Percentiles rank a stretch among this genome's conserved stretches.
Conservation (phyloP, 2,329 filamentous ascomycete species). For the Talaromyces islandicus region DNA sequence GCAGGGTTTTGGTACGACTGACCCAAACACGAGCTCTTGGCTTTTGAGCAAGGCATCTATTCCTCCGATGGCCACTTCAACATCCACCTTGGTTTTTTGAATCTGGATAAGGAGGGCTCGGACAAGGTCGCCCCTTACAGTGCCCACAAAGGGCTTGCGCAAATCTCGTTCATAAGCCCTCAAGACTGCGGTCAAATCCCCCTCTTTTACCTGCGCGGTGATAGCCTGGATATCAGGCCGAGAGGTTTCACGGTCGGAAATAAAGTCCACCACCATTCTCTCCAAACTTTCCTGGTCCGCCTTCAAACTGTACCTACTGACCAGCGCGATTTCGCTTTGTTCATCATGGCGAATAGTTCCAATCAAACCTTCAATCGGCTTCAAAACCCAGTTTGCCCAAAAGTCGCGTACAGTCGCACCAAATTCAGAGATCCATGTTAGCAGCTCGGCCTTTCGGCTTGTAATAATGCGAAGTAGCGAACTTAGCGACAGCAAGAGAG, state of each 20-base stretch:
- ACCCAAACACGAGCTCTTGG: conserved; percentile 89
- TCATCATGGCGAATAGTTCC: conserved; percentile 90
- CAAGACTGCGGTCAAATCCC: conserved; percentile 86
- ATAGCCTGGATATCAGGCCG: conserved; percentile 69
- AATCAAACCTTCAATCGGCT: conserved; percentile 75
- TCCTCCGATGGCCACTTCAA: conserved; percentile 91
- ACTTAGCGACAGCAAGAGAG: conserved; percentile 72
- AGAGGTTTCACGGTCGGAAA: conserved; percentile 62
- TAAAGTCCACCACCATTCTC: conserved; percentile 97
- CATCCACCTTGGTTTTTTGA: conserved; percentile 97
- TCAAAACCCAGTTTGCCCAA: conserved; percentile 93
- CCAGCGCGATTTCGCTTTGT: conserved; percentile 88
- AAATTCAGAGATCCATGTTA: conserved; percentile 72
- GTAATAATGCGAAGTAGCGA: conserved; percentile 76
- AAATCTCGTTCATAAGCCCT: conserved; percentile 88
- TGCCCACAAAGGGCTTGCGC: conserved; percentile 72
- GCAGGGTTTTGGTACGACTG: conserved; percentile 13
- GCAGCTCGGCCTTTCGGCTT: conserved; percentile 68
- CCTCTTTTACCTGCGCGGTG: conserved; percentile 74
- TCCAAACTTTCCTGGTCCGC: conserved; percentile 89
- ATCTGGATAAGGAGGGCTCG: conserved; percentile 91
- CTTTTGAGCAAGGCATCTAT: conserved; percentile 93
- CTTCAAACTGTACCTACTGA: conserved; percentile 87
- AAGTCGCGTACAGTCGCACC: conserved; percentile 79
- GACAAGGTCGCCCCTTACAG: conserved; percentile 78